phyloP scores from a whole-genome alignment of 352 stramenopile species.

The Phytophthora cactorum region DNA sequence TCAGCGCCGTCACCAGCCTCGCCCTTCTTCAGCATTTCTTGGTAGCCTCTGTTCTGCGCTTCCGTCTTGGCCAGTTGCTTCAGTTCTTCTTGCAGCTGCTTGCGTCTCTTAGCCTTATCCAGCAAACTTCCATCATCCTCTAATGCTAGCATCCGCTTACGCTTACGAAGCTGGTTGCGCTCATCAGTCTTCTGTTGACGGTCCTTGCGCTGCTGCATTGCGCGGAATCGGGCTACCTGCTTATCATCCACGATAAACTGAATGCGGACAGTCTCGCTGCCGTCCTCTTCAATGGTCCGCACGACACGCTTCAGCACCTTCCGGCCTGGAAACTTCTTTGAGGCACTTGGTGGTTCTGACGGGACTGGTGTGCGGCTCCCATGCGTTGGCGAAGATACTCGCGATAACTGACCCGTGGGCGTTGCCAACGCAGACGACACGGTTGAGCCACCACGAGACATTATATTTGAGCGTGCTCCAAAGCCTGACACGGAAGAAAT shows the following conservation, averaged over 20 bases:
- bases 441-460: constrained; percentile 62
- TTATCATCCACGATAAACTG: constrained; percentile 85
- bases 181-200: constrained; percentile 74
- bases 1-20: constrained; percentile 43
- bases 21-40: constrained; percentile 83
- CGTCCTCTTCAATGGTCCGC: constrained; percentile 82
- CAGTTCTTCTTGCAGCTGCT: constrained; percentile 86
- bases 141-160: constrained; percentile 77
- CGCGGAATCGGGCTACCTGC: constrained; percentile 70
- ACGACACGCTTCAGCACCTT: constrained; percentile 83
- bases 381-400: constrained; percentile 69
- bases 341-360: constrained; percentile 42
- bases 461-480: constrained; percentile 38
- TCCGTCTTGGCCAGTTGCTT: constrained; percentile 86
- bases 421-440: constrained; percentile 72
- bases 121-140: constrained; percentile 70
- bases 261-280: constrained; percentile 75
- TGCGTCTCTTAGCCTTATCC: constrained; percentile 81
- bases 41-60: constrained; percentile 83
- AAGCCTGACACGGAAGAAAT: constrained; percentile 40
- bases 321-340: constrained; percentile 44
- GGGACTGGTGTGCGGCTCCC: constrained; percentile 39
- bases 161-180: constrained; percentile 76
- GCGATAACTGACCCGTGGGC: constrained; percentile 70
- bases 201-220: constrained; percentile 81